Evolutionary conservation across 495 filamentous ascomycete genomes (phyloP).

Genomic region (Aspergillus conjunctus): DNA sequence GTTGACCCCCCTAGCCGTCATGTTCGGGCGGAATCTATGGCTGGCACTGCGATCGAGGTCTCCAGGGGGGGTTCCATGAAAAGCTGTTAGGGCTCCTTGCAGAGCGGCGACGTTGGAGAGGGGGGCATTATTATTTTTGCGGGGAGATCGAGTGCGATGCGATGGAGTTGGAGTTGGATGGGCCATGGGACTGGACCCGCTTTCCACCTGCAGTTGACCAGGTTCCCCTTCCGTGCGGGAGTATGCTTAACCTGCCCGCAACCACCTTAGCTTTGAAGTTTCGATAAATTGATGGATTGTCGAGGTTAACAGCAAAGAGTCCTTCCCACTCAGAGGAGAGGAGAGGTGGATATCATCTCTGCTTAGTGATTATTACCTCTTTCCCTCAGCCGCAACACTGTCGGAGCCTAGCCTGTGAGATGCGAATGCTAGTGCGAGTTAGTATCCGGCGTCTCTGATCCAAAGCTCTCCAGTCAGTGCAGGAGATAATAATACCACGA

Average conservation of each 20-base stretch:
- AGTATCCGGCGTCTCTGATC: too few relatives aligned
- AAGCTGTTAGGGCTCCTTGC: slow-evolving; percentile 45
- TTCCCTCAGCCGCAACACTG: background rate
- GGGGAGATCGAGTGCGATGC: slow-evolving; percentile 29
- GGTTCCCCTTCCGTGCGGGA: background rate
- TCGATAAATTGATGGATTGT: background rate
- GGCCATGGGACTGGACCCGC: slow-evolving; percentile 36
- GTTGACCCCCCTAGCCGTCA: slow-evolving; percentile 11
- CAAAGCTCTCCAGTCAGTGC: too few relatives aligned
- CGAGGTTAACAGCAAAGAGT: too few relatives aligned
- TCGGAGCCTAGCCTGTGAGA: background rate
- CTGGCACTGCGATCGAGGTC: slow-evolving; percentile 22
- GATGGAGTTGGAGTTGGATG: slow-evolving; percentile 34
- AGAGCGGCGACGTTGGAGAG: slow-evolving; percentile 26
- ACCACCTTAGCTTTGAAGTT: background rate
- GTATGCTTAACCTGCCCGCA: background rate
- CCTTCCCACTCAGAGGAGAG: background rate
- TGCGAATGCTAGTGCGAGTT: too few relatives aligned
- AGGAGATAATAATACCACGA: too few relatives aligned
- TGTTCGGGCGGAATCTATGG: slow-evolving; percentile 12
- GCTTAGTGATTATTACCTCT: background rate
- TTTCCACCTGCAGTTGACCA: background rate
- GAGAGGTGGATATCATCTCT: background rate
- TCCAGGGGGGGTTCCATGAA: slow-evolving; percentile 30
- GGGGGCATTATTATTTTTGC: slow-evolving; percentile 24